Conservation (phyloP, 257 asterid species). For the Fraxinus quadrangulata region DNA sequence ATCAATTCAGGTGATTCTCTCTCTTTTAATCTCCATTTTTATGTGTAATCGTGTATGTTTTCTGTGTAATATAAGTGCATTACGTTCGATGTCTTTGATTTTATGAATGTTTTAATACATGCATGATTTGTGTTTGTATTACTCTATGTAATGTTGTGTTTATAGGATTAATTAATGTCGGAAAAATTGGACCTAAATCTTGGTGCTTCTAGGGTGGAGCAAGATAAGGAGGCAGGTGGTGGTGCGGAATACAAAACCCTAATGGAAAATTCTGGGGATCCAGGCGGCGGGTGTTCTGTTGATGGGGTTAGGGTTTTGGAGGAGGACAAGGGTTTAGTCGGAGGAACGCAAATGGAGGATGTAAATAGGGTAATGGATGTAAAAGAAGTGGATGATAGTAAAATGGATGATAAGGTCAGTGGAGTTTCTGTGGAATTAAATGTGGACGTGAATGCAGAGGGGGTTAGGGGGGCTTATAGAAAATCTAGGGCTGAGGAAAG, state of each 20-base stretch:
- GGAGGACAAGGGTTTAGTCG: constrained; percentile 32
- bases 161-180: constrained; percentile 47
- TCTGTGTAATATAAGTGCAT: constrained; percentile 1
- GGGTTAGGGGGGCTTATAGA: constrained; percentile 7
- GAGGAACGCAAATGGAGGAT: constrained; percentile 17
- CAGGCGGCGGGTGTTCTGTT: constrained; percentile 20
- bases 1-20: constrained; percentile 37
- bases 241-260: constrained; percentile 41
- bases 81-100: constrained; percentile 5
- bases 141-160: constrained; percentile 21
- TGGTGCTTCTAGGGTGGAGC: constrained; percentile 30
- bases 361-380: constrained; percentile 19
- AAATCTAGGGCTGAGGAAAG: constrained; percentile 25
- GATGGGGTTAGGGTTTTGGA: constrained; percentile 53
- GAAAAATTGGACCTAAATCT: constrained; percentile 29
- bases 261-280: constrained; percentile 28
- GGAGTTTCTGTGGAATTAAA: constrained; percentile 19
- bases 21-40: constrained; percentile 21
- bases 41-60: constrained; percentile 7
- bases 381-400: constrained; percentile 1
- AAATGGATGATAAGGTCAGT: background rate
- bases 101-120: constrained; percentile 7
- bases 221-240: constrained; percentile 19
- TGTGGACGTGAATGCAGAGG: constrained; percentile 21
- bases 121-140: constrained; percentile 21